phyloP scores from a whole-genome alignment of 1,284 basidiomycete species.

The Porphyrellus sp. region DNA sequence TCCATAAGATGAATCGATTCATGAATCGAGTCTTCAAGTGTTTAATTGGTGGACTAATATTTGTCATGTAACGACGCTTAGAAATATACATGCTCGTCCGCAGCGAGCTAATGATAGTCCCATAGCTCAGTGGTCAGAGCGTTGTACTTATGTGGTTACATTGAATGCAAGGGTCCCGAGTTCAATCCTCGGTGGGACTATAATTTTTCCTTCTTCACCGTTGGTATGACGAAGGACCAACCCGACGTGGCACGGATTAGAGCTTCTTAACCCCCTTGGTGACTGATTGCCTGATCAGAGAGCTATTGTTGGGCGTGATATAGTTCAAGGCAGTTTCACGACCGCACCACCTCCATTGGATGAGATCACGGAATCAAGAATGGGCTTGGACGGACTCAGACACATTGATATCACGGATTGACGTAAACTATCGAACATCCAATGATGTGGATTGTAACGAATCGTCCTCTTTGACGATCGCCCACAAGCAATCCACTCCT shows the following conservation, averaged over 20 bases:
- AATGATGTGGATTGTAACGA: slow-evolving; percentile 4
- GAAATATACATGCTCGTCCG: not conserved
- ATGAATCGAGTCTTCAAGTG: not conserved
- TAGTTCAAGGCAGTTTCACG: too few species aligned
- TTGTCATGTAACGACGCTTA: slow-evolving; percentile 3
- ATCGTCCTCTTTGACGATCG: slow-evolving; percentile 16
- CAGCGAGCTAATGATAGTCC: slow-evolving; percentile 23
- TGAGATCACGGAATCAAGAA: not conserved
- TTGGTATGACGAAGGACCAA: too few species aligned
- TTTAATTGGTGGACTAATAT: too few species aligned
- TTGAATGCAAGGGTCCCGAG: slow-evolving; percentile 38
- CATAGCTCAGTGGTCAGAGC: slow-evolving; percentile 41
- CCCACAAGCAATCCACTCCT: slow-evolving; percentile 23
- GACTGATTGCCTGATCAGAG: too few species aligned
- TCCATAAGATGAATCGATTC: slow-evolving; percentile 16
- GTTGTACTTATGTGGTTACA: slow-evolving; percentile 41
- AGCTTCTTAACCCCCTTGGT: too few species aligned
- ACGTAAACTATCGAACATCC: slow-evolving; percentile 1
- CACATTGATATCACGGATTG: not conserved
- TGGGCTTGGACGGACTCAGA: too few species aligned
- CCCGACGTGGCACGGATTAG: too few species aligned
- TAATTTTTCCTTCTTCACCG: slow-evolving; percentile 16
- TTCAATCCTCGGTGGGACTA: slow-evolving; percentile 41
- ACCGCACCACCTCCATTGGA: not conserved
- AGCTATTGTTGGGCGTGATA: too few species aligned